Evolutionary conservation across 2,329 filamentous ascomycete species (phyloP), one percentile per base, ranked within the genome.

Genomic region (Beauveria caledonica): DNA sequence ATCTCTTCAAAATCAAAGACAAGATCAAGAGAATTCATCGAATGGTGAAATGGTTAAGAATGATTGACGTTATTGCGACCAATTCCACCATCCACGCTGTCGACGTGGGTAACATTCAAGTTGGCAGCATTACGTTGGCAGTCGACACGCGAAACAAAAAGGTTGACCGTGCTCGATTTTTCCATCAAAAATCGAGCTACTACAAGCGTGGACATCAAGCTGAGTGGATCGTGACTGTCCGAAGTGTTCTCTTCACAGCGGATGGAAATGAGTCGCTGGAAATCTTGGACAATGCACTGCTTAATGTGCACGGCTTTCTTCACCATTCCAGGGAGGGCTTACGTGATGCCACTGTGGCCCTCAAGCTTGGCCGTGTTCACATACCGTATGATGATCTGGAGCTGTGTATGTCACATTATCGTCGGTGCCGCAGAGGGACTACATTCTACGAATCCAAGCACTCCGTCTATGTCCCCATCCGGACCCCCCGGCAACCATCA

Each of bases 101-200:
- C 25, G 89, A 92, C 65, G 89, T 96, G 27, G 94, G 94, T 23
- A 89, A 86, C 63, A 73, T 97, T 48, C 90, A 96, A 69, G 78
- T 97, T 60, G 93, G 92, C 61, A 90, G 85, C 66, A 83, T 97
- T 67, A 92, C 89, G 15, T 78, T 96, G 62, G 89, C 90, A 5
- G 89, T 99, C 58, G 93, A 99, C 70, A 97, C 94, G 7, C 81
- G 95, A 66, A 86, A 86, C 63, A 95, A 96, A 75, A 93, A 92
- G 74, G 90, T 96, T 33, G 92, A 97, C 70, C 85, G 92, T 59
- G 91, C 90, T 62, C 88, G 92, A 49, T 87, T 96, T 68, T 96
- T 96, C 73, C 87, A 92, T 66, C 90, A 91, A 69, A 83, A 88
- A 73, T 86, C 86, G 69, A 72, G 73, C 36, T 74, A 72, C 15